Evolutionary conservation across 2,329 filamentous ascomycete genomes (phyloP).

Genomic region (Cladosporium halotolerans): DNA sequence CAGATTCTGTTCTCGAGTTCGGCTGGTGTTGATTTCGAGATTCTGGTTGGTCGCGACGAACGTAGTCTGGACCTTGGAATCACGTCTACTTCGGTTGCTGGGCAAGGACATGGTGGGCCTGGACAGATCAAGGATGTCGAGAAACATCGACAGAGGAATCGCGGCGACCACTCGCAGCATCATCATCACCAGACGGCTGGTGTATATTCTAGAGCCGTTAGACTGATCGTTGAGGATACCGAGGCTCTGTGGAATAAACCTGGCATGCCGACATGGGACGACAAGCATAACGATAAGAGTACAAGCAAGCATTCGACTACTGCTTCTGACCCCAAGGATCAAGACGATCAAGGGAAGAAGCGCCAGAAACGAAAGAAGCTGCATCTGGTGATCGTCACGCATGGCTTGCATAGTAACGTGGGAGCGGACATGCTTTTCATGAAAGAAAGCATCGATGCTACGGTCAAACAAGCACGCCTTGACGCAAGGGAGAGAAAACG

Average conservation of each 20-base stretch:
- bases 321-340: constrained; percentile 7
- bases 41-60: constrained; percentile 78
- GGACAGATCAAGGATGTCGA: constrained; percentile 62
- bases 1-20: constrained; percentile 91
- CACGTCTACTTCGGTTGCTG: constrained; percentile 39
- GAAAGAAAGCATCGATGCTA: constrained; percentile 92
- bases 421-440: constrained; percentile 94
- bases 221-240: constrained; percentile 78
- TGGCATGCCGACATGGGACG: constrained; percentile 59
- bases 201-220: constrained; percentile 76
- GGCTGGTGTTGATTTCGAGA: constrained; percentile 80
- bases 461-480: constrained; percentile 65
- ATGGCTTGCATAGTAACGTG: constrained; percentile 91
- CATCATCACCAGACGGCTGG: constrained; percentile 56
- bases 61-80: constrained; percentile 68
- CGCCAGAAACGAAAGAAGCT: constrained; percentile 65
- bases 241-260: constrained; percentile 90
- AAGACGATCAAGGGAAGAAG: constrained; percentile 19
- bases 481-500: constrained; percentile 58
- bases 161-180: constrained; percentile 34
- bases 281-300: constrained; percentile 18
- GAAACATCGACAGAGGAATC: constrained; percentile 41
- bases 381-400: constrained; percentile 86
- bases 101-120: constrained; percentile 48
- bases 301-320: constrained; percentile 15